Conservation (phyloP, 2,329 filamentous ascomycete genomes). For the Xylaria sp. region DNA sequence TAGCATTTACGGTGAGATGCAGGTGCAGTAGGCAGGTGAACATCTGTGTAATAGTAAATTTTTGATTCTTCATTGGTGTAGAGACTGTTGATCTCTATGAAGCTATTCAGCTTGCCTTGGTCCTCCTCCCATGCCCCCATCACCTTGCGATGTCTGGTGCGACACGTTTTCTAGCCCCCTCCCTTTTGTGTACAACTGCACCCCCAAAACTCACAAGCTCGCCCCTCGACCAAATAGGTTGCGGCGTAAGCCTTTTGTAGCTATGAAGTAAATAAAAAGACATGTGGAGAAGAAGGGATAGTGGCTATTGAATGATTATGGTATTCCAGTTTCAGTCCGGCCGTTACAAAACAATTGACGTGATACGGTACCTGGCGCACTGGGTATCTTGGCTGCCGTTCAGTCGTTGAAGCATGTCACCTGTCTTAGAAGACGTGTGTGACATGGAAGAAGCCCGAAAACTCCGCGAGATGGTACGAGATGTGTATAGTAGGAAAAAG, state of each 20-base stretch:
- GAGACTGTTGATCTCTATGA: constrained; percentile 22
- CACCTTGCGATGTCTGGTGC: constrained; percentile 10
- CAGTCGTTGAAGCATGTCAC: constrained; percentile 29
- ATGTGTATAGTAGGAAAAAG: constrained; percentile 6
- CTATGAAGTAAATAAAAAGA: constrained; percentile 21
- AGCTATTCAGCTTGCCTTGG: constrained; percentile 15
- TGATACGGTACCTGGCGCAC: constrained; percentile 47
- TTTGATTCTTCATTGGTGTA: constrained; percentile 20
- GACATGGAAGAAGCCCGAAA: constrained; percentile 1
- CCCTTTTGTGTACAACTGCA: constrained; percentile 6
- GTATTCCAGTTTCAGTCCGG: constrained; percentile 36
- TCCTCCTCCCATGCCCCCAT: constrained; percentile 20
- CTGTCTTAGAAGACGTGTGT: constrained; percentile 18
- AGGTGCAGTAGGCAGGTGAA: neutral
- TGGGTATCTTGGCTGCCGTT: constrained; percentile 50
- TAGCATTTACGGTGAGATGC: constrained; percentile 20
- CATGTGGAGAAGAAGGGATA: constrained; percentile 29
- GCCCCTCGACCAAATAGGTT: constrained; percentile 10
- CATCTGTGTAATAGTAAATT: neutral
- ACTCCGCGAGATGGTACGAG: constrained; percentile 30
- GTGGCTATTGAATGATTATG: constrained; percentile 36
- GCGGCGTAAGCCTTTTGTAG: constrained; percentile 2
- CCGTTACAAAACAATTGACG: constrained; percentile 39
- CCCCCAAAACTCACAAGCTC: constrained; percentile 11
- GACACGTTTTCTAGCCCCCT: constrained; percentile 20